These are phyloP conservation scores for Lodderomyces theae DNA, from an alignment of 1,139 yeast species.

Conservation along the genomic window DNA sequence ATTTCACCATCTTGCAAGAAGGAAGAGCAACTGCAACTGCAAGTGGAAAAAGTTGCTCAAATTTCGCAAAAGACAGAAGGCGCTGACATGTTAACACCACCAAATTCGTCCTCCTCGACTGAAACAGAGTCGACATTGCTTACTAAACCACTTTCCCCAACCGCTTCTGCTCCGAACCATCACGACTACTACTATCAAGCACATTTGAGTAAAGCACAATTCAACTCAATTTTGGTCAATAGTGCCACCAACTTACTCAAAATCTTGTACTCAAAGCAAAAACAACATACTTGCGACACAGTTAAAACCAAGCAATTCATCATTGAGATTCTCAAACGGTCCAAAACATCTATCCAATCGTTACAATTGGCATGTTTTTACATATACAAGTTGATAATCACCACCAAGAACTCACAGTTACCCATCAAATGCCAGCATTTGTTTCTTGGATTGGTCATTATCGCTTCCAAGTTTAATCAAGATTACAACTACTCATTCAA, in stretches of 20 bases:
- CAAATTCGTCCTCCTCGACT: background rate
- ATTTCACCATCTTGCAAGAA: slow-evolving; percentile 3
- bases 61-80: background rate
- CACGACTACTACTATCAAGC: slow-evolving; percentile 36
- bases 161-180: slow-evolving; percentile 32
- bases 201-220: slow-evolving; percentile 40
- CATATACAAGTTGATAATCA: slow-evolving; percentile 44
- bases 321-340: slow-evolving; percentile 64
- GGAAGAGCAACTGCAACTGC: background rate
- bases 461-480: slow-evolving; percentile 70
- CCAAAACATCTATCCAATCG: slow-evolving; percentile 63
- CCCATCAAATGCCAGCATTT: slow-evolving; percentile 54
- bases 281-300: slow-evolving; percentile 1
- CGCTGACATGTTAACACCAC: slow-evolving; percentile 3
- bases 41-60: background rate
- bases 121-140: slow-evolving; percentile 3
- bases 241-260: slow-evolving; percentile 37
- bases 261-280: slow-evolving; percentile 27
- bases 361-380: slow-evolving; percentile 68
- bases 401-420: slow-evolving; percentile 4
- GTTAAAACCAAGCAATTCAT: slow-evolving; percentile 38
- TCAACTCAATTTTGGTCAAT: slow-evolving; percentile 40
- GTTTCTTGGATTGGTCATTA: slow-evolving; percentile 62
- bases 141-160: slow-evolving; percentile 2
- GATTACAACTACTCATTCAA: slow-evolving; percentile 68